Conservation (phyloP, 2,329 filamentous ascomycete genomes). For the Aspergillus neoniger region DNA sequence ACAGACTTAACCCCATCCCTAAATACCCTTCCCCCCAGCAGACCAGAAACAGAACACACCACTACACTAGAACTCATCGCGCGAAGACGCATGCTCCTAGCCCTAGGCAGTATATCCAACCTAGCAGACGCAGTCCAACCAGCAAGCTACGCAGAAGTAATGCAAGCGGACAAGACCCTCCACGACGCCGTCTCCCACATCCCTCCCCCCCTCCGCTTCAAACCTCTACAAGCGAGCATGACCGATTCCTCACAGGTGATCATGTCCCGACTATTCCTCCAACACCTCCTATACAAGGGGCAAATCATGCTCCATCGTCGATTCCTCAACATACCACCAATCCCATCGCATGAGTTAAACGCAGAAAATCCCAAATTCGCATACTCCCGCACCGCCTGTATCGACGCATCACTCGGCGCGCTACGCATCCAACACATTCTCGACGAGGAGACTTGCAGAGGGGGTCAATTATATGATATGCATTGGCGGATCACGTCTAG, state of each 20-base stretch:
- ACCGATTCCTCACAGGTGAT: constrained; percentile 27
- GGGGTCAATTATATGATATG: constrained; percentile 53
- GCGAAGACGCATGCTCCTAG: constrained; percentile 32
- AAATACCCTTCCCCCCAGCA: constrained; percentile 51
- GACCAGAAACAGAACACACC: constrained; percentile 57
- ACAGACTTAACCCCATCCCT: constrained; percentile 58
- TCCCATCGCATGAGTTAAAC: background rate
- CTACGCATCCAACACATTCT: constrained; percentile 52
- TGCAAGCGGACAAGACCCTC: constrained; percentile 32
- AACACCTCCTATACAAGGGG: constrained; percentile 26
- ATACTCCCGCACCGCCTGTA: constrained; percentile 48
- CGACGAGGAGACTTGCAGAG: constrained; percentile 54
- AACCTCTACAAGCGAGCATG: constrained; percentile 20
- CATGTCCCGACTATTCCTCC: constrained; percentile 24
- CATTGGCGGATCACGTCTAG: constrained; percentile 61
- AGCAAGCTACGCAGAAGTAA: constrained; percentile 31
- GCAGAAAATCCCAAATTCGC: constrained; percentile 17
- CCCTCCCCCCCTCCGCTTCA: constrained; percentile 19
- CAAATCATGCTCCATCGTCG: constrained; percentile 26
- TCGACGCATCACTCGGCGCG: constrained; percentile 50
- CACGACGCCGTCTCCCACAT: constrained; percentile 24
- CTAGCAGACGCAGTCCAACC: constrained; percentile 29
- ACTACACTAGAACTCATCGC: constrained; percentile 39
- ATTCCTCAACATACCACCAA: constrained; percentile 11
- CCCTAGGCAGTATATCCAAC: constrained; percentile 35